Percentiles rank a stretch among this genome's conserved stretches.
Conservation (phyloP, 495 filamentous ascomycete species). For the Sordaria brevicollis region DNA sequence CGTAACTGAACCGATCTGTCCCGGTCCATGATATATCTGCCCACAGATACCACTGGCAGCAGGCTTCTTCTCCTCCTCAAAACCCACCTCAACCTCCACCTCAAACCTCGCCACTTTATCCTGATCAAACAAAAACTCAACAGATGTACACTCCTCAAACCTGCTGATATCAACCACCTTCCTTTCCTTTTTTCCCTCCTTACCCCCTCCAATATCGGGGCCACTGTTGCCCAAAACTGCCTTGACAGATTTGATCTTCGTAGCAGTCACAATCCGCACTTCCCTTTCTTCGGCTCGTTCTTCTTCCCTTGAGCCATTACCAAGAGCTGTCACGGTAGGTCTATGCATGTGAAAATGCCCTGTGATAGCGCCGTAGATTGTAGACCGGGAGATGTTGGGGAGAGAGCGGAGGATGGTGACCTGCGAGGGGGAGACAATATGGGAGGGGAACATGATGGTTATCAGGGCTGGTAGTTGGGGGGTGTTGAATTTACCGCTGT, state of each 20-base stretch:
- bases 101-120: conserved; percentile 19
- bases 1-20: background rate
- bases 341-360: background rate
- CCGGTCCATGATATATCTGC: too few species aligned
- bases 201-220: too few species aligned
- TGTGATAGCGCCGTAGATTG: background rate
- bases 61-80: too few species aligned
- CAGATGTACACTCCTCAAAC: background rate
- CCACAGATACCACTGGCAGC: too few species aligned
- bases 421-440: background rate
- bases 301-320: background rate
- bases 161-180: background rate
- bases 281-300: background rate
- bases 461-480: background rate
- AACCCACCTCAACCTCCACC: conserved; percentile 19
- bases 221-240: background rate
- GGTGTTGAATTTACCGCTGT: background rate
- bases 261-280: background rate
- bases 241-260: too few species aligned
- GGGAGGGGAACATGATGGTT: background rate
- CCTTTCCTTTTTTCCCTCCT: background rate
- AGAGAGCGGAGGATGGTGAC: background rate
- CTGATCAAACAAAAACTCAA: background rate
- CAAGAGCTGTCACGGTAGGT: background rate
- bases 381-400: background rate